A percentile compares a stretch with the other conserved stretches of the same genome.
phyloP scores from a whole-genome alignment of 495 filamentous ascomycete genomes.

The Neurospora sp. region DNA sequence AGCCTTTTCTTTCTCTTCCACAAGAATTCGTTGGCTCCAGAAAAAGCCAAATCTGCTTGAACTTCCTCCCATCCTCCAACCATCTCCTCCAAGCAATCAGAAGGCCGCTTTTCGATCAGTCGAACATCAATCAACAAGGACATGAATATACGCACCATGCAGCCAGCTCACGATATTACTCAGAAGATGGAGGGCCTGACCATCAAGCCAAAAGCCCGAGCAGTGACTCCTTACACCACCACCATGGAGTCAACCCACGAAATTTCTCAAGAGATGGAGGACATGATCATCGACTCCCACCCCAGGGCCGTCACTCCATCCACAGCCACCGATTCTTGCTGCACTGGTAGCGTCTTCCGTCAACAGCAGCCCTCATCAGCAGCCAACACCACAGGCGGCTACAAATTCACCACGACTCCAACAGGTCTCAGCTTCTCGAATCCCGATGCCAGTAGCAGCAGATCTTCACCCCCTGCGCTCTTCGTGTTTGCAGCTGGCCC shows the following conservation, averaged over 20 bases:
- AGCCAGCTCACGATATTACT: neutral
- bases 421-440: neutral
- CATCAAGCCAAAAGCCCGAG: neutral
- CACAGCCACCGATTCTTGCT: too few species aligned
- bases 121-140: too few species aligned
- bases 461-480: neutral
- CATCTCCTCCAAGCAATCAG: neutral
- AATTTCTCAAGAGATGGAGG: neutral
- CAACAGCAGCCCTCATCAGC: too few species aligned
- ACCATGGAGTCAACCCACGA: neutral
- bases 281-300: too few species aligned
- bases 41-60: neutral
- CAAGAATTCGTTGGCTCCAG: too few species aligned
- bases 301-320: too few species aligned
- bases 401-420: neutral
- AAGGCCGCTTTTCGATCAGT: too few species aligned
- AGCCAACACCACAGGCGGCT: neutral
- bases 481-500: neutral
- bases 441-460: neutral
- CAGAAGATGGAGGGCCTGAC: neutral
- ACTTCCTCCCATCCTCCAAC: neutral
- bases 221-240: accelerated
- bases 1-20: too few species aligned
- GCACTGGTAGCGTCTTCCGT: too few species aligned
- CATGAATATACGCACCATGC: neutral